Conservation (phyloP, 306 rosid genomes). For the Casuarina glauca region DNA sequence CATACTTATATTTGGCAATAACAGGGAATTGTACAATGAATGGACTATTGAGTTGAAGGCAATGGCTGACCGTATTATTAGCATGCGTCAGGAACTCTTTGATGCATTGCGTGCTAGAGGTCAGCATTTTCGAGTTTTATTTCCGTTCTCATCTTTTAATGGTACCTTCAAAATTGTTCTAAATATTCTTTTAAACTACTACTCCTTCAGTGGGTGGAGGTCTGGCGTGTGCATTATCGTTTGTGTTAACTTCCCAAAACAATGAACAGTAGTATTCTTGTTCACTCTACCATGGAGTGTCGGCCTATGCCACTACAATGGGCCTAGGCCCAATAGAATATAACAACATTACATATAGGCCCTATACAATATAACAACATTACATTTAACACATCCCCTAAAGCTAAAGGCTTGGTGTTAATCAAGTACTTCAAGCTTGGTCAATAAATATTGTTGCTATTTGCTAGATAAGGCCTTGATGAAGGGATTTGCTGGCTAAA, state of each 20-base stretch:
- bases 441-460: too few relatives aligned
- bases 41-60: slow-evolving; percentile 97
- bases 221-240: slow-evolving; percentile 4
- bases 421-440: too few relatives aligned
- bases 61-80: slow-evolving; percentile 97
- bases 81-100: slow-evolving; percentile 90
- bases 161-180: background rate
- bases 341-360: too few relatives aligned
- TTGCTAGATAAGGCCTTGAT: too few relatives aligned
- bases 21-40: slow-evolving; percentile 75
- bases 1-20: background rate
- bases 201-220: slow-evolving; percentile 14
- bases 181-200: background rate
- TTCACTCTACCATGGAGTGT: too few relatives aligned
- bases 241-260: too few relatives aligned
- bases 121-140: slow-evolving; percentile 32
- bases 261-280: too few relatives aligned
- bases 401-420: too few relatives aligned
- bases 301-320: too few relatives aligned
- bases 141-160: background rate
- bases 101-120: slow-evolving; percentile 80
- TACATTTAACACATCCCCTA: too few relatives aligned
- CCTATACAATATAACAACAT: too few relatives aligned
- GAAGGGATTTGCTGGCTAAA: background rate
- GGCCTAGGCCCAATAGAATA: too few relatives aligned